These are phyloP conservation scores for Hericium erinaceus DNA, from an alignment of 768 basidiomycete genomes.

Conservation along the genomic window DNA sequence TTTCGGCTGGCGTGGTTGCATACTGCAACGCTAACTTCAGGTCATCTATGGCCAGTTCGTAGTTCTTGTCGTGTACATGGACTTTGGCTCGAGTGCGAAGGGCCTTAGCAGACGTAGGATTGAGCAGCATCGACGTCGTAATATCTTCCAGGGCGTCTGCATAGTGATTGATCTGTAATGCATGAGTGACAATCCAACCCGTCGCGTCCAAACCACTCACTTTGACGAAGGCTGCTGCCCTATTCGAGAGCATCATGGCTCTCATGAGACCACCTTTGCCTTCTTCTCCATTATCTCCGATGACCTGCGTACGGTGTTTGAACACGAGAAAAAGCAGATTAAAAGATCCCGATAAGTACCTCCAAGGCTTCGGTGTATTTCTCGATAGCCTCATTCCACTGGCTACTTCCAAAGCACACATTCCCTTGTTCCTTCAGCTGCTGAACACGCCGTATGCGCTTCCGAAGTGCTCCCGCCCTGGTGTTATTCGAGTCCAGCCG, in stretches of 20 bases:
- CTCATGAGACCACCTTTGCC: not conserved
- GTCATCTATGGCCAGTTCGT: not conserved
- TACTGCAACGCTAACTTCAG: not conserved
- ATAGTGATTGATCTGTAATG: not conserved
- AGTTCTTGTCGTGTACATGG: not conserved
- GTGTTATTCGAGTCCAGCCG: not conserved
- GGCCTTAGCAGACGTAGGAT: not conserved
- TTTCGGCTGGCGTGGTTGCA: not conserved
- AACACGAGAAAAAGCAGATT: not conserved
- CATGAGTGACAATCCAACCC: not conserved
- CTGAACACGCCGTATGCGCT: not conserved
- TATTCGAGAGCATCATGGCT: not conserved
- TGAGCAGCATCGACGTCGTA: not conserved
- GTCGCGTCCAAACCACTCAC: not conserved
- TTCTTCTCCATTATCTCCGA: not conserved
- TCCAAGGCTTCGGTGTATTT: not conserved
- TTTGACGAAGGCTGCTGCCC: not conserved
- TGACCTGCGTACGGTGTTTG: not conserved
- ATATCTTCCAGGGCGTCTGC: not conserved
- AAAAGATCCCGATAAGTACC: not conserved
- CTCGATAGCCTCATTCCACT: not conserved
- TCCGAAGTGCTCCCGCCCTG: not conserved
- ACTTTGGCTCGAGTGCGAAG: not conserved
- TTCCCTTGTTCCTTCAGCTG: not conserved
- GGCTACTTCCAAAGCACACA: not conserved